These are phyloP conservation scores for Phaeophleospora eucalypticola DNA, from an alignment of 2,329 filamentous ascomycete genomes.

Conservation along the genomic window DNA sequence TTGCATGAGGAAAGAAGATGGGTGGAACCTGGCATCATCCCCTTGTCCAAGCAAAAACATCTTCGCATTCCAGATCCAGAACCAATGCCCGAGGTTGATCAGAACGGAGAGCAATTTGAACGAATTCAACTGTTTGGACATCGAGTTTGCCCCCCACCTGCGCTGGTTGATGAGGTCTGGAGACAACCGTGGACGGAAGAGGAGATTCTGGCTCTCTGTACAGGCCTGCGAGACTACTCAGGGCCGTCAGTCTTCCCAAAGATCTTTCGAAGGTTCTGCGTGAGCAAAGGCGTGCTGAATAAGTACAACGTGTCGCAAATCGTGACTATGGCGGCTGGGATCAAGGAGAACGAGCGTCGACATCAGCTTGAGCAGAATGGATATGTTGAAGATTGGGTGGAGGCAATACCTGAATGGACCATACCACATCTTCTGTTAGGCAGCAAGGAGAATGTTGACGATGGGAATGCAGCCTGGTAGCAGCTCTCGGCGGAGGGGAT, in stretches of 20 bases:
- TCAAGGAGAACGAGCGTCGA: constrained; percentile 16
- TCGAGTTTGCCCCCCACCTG: constrained; percentile 27
- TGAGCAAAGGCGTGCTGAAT: constrained; percentile 14
- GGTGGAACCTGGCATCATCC: background rate
- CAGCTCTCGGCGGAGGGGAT: too few relatives aligned
- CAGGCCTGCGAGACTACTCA: constrained; percentile 22
- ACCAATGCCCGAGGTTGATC: constrained; percentile 29
- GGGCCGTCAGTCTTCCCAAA: constrained; percentile 25
- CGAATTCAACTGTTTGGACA: constrained; percentile 35
- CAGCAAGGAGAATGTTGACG: constrained; percentile 2
- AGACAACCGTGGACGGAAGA: constrained; percentile 30
- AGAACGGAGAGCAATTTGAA: constrained; percentile 38
- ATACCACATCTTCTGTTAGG: background rate
- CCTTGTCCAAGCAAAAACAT: constrained; percentile 18
- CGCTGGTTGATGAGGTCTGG: constrained; percentile 16
- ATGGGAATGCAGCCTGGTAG: background rate
- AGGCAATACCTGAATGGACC: constrained; percentile 24
- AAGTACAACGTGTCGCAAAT: constrained; percentile 33
- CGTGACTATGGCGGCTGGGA: constrained; percentile 24
- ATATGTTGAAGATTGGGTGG: constrained; percentile 25
- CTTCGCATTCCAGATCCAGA: constrained; percentile 13
- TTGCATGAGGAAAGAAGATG: constrained; percentile 2
- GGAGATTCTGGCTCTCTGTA: constrained; percentile 30
- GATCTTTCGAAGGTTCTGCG: constrained; percentile 26
- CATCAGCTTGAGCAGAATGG: constrained; percentile 8